Percentiles rank a stretch among this genome's conserved stretches.
Conservation (phyloP, 768 basidiomycete species). For the Plicaturopsis crispa region DNA sequence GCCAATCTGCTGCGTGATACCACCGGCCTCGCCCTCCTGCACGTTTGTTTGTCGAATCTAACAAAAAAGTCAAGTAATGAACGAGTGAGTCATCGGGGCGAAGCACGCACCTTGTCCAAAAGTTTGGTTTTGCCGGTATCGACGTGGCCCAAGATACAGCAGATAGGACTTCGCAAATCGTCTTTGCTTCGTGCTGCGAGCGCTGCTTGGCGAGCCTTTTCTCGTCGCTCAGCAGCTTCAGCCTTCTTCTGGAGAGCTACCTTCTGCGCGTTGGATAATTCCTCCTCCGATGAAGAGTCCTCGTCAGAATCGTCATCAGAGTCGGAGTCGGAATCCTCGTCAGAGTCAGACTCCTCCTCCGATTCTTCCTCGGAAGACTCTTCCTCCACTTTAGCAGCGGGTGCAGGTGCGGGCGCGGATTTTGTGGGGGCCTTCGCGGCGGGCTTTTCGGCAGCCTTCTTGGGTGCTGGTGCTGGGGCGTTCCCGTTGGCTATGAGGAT, state of each 20-base stretch:
- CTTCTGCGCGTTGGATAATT: conserved; percentile 60
- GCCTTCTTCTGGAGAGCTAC: conserved; percentile 68
- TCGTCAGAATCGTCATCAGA: conserved; percentile 44
- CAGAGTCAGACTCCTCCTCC: conserved; percentile 22
- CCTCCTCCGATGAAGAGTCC: conserved; percentile 52
- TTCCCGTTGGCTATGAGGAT: conserved; percentile 7
- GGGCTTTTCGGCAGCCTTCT: conserved; percentile 11
- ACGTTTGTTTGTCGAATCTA: conserved; percentile 99
- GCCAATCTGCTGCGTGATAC: conserved; percentile 99
- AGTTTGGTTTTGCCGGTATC: conserved; percentile 99
- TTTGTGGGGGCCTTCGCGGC: conserved; percentile 8
- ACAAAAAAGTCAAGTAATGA: conserved; percentile 3
- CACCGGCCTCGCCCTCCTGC: conserved; percentile 98
- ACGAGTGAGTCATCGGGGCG: conserved; percentile 2
- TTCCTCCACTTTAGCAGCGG: conserved; percentile 3
- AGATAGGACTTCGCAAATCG: conserved; percentile 91
- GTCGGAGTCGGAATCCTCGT: conserved; percentile 34
- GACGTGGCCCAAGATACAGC: conserved; percentile 98
- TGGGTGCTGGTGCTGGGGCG: neutral
- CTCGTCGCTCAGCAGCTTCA: conserved; percentile 74
- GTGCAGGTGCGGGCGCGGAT: conserved; percentile 10
- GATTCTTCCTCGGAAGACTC: conserved; percentile 32
- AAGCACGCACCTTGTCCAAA: conserved; percentile 73
- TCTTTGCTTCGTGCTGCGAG: conserved; percentile 84
- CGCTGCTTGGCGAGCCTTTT: conserved; percentile 78